Conservation (phyloP, 805 yeast species). For the Wickerhamomyces hampshirensis region DNA sequence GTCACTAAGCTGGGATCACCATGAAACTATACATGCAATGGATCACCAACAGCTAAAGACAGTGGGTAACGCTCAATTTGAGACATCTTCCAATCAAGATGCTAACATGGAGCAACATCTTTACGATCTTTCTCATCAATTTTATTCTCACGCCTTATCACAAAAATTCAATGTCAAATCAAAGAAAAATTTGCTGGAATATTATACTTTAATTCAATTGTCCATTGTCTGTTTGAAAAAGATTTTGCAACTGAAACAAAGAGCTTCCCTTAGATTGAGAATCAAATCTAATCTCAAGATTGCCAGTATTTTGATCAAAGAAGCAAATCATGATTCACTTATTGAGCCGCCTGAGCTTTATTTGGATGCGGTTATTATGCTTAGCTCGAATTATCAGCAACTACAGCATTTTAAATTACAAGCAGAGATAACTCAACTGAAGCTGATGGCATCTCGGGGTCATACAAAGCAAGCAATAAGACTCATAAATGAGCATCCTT, state of each 20-base stretch:
- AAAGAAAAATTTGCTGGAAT: conserved; percentile 25
- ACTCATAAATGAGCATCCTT: neutral
- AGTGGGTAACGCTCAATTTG: too few species aligned
- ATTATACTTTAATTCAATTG: conserved; percentile 28
- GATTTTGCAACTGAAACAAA: conserved; percentile 22
- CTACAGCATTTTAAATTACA: conserved; percentile 1
- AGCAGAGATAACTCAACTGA: conserved; percentile 5
- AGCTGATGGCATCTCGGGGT: conserved; percentile 3
- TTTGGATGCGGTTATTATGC: conserved; percentile 12
- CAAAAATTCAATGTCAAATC: conserved; percentile 11
- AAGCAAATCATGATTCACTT: conserved; percentile 2
- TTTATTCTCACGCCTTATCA: conserved; percentile 8
- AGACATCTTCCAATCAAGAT: too few species aligned
- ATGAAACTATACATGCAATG: too few species aligned
- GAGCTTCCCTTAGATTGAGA: conserved; percentile 22
- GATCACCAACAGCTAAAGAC: too few species aligned
- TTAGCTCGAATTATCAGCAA: conserved; percentile 9
- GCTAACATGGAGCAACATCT: conserved; percentile 10
- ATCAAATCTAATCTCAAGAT: conserved; percentile 23
- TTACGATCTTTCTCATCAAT: conserved; percentile 7
- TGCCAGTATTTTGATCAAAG: conserved; percentile 23
- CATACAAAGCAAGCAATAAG: conserved; percentile 11
- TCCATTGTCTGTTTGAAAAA: conserved; percentile 22
- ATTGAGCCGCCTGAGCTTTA: conserved; percentile 10
- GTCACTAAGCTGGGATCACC: too few species aligned